A percentile compares a stretch with the other conserved stretches of the same genome.
These are phyloP conservation scores for Pleurotus sapidus DNA, from an alignment of 768 basidiomycete species.

Conservation along the genomic window DNA sequence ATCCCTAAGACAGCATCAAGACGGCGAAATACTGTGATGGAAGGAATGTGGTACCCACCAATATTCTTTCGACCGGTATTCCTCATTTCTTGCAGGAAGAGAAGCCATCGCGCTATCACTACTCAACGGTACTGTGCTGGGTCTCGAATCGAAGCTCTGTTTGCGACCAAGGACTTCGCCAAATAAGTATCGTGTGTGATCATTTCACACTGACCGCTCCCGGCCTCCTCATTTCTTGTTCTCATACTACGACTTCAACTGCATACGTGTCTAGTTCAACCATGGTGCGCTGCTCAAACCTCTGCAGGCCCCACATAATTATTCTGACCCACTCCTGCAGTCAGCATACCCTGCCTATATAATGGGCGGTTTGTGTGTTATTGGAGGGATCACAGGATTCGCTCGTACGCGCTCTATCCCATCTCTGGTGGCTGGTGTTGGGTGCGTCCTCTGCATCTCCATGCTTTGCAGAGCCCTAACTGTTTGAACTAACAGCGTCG, in stretches of 20 bases:
- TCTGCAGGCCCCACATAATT: too few relatives aligned
- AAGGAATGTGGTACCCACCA: constrained; percentile 41
- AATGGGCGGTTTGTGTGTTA: constrained; percentile 73
- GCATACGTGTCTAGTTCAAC: not conserved
- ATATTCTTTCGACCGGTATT: constrained; percentile 66
- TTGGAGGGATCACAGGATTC: constrained; percentile 76
- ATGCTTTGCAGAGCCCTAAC: not conserved
- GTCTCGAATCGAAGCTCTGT: too few relatives aligned
- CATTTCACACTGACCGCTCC: too few relatives aligned
- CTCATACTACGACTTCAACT: too few relatives aligned
- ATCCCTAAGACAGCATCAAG: constrained; percentile 43
- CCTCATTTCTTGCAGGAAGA: constrained; percentile 62
- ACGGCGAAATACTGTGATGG: too few relatives aligned
- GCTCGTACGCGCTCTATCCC: constrained; percentile 73
- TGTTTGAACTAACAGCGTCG: constrained; percentile 49
- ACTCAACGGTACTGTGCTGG: too few relatives aligned
- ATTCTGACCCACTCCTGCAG: constrained; percentile 27
- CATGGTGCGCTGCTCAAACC: not conserved
- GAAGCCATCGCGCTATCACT: constrained; percentile 13
- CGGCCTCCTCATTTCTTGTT: too few relatives aligned
- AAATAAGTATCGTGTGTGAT: too few relatives aligned
- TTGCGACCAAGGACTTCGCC: too few relatives aligned
- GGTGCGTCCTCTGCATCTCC: constrained; percentile 38
- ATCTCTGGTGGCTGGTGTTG: constrained; percentile 78
- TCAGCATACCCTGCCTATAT: constrained; percentile 80